A percentile compares a stretch with the other conserved stretches of the same genome.
These are phyloP conservation scores for Solanum virginianum DNA, from an alignment of 257 asterid species.

Conservation along the genomic window DNA sequence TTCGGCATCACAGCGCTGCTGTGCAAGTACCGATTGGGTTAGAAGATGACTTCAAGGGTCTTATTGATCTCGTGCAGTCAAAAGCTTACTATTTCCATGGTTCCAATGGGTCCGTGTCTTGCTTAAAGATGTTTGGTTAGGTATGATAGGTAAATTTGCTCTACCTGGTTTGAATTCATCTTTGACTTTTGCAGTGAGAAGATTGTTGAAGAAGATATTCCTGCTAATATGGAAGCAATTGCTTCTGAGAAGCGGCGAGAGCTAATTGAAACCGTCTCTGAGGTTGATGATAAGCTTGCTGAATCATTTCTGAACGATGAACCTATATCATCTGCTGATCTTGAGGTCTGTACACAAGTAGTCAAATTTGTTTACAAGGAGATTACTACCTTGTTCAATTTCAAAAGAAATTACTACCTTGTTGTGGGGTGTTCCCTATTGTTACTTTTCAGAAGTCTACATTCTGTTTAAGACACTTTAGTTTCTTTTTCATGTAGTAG, in stretches of 20 bases:
- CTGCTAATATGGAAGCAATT: conserved; percentile 51
- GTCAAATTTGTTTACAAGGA: neutral
- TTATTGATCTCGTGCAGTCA: conserved; percentile 72
- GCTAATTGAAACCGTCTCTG: conserved; percentile 78
- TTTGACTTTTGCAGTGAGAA: conserved; percentile 47
- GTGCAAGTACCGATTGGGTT: conserved; percentile 93
- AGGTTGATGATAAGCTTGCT: conserved; percentile 94
- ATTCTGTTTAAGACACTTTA: neutral
- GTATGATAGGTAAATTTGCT: neutral
- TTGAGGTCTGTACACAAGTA: conserved; percentile 45
- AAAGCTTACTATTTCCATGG: conserved; percentile 82
- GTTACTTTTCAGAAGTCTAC: neutral
- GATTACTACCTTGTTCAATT: neutral
- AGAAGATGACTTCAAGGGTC: conserved; percentile 95
- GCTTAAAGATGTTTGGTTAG: neutral
- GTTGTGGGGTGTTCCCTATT: neutral
- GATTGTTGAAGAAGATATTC: conserved; percentile 66
- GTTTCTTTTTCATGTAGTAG: neutral
- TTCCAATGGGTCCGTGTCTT: conserved; percentile 72
- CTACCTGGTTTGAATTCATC: neutral
- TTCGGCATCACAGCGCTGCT: conserved; percentile 96
- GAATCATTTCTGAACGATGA: conserved; percentile 86
- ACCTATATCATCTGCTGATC: conserved; percentile 69
- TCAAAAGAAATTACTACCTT: neutral
- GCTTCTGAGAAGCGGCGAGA: conserved; percentile 87